Evolutionary conservation across 2,329 filamentous ascomycete genomes (phyloP).

Genomic region (Ustulina deusta): DNA sequence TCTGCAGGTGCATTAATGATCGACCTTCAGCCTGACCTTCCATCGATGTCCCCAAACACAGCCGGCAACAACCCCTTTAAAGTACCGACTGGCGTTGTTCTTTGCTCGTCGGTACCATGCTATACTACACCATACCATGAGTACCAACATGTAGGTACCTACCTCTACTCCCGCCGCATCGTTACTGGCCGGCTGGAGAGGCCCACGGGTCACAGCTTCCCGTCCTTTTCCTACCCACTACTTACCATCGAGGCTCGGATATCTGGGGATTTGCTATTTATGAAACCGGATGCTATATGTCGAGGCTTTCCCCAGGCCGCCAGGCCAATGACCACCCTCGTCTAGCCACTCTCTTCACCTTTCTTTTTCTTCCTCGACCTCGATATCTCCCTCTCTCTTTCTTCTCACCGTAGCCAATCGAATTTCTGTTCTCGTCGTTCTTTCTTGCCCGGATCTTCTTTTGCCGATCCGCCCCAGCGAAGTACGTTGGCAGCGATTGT

Average conservation of each 20-base stretch:
- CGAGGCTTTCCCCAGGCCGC: slow-evolving; percentile 26
- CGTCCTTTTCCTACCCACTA: not conserved
- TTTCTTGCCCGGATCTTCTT: slow-evolving; percentile 24
- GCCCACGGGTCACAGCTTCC: not conserved
- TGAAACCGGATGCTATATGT: slow-evolving; percentile 38
- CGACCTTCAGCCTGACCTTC: slow-evolving; percentile 39
- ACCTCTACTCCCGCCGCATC: not conserved
- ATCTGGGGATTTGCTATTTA: slow-evolving; percentile 7
- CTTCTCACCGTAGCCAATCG: slow-evolving; percentile 24
- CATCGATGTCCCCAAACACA: slow-evolving; percentile 37
- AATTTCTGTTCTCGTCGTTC: slow-evolving; percentile 31
- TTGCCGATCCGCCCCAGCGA: slow-evolving; percentile 20
- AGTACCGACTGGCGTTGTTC: slow-evolving; percentile 11
- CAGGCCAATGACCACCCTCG: slow-evolving; percentile 19
- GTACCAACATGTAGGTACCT: not conserved
- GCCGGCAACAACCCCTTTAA: slow-evolving; percentile 24
- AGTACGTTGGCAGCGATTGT: not conserved
- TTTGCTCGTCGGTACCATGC: not conserved
- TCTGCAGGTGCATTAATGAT: slow-evolving; percentile 46
- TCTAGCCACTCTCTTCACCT: slow-evolving; percentile 12
- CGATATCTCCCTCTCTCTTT: slow-evolving; percentile 5
- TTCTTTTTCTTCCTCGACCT: slow-evolving; percentile 3
- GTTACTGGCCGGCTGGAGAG: not conserved
- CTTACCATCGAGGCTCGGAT: slow-evolving; percentile 27
- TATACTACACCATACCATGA: not conserved